A percentile compares a stretch with the other conserved stretches of the same genome.
phyloP scores from a whole-genome alignment of 257 asterid genomes.

The Solanum chmielewskii region DNA sequence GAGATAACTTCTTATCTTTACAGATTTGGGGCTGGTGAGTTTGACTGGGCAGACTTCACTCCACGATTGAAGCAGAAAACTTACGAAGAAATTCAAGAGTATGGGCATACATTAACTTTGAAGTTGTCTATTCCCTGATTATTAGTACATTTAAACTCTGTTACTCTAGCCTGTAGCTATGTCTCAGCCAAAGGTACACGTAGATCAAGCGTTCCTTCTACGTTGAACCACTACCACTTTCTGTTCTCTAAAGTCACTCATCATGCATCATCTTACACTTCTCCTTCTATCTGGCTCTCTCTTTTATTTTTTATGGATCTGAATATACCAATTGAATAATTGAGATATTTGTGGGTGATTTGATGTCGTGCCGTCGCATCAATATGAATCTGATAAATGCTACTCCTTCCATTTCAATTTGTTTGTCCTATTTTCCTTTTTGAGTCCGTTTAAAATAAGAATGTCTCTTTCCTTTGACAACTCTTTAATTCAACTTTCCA shows the following conservation, averaged over 20 bases:
- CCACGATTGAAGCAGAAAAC: slow-evolving; percentile 85
- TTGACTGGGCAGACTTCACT: slow-evolving; percentile 80
- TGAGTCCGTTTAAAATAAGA: too few relatives aligned
- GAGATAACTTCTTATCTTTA: not conserved
- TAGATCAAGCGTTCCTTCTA: not conserved
- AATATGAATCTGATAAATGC: not conserved
- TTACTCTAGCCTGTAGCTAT: not conserved
- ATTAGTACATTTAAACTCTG: not conserved
- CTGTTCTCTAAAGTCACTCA: not conserved
- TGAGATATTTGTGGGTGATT: not conserved
- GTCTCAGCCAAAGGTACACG: not conserved
- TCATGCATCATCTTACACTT: not conserved
- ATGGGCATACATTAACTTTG: slow-evolving; percentile 22
- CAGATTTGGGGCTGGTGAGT: slow-evolving; percentile 83
- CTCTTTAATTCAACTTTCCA: not conserved
- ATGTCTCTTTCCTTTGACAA: not conserved
- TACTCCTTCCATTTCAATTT: not conserved
- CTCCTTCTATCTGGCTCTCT: not conserved
- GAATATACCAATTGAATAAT: not conserved
- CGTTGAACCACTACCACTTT: not conserved
- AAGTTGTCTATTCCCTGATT: not conserved
- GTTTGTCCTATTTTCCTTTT: not conserved
- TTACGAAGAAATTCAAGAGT: slow-evolving; percentile 64
- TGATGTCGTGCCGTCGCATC: not conserved
- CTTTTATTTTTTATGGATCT: not conserved